phyloP scores from a whole-genome alignment of 2,329 filamentous ascomycete species.

The Alternaria atra region DNA sequence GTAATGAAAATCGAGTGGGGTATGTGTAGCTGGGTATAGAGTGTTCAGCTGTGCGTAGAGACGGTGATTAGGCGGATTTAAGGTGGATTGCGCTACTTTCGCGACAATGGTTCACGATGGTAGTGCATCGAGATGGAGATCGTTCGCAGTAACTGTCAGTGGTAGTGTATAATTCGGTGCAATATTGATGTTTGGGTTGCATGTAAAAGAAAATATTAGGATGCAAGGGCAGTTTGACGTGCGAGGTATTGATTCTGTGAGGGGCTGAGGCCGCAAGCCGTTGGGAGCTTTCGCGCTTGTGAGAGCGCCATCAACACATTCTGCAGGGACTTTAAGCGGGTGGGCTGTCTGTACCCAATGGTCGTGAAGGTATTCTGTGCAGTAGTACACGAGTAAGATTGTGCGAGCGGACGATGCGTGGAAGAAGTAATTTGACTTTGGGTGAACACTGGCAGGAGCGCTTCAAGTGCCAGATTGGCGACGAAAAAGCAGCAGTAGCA shows the following conservation, averaged over 20 bases:
- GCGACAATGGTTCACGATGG: background rate
- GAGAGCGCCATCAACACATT: background rate
- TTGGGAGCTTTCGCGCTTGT: constrained; percentile 6
- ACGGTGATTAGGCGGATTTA: background rate
- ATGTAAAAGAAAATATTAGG: background rate
- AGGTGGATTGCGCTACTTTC: background rate
- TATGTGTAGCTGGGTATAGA: background rate
- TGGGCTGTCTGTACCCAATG: background rate
- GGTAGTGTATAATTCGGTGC: background rate
- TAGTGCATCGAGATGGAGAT: background rate
- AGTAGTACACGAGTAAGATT: background rate
- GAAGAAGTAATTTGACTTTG: constrained; percentile 13
- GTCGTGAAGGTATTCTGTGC: background rate
- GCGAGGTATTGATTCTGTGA: background rate
- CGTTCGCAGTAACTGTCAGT: background rate
- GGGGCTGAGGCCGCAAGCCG: constrained; percentile 1
- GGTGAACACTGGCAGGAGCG: background rate
- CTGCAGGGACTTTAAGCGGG: constrained; percentile 13
- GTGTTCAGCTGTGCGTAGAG: background rate
- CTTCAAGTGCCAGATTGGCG: constrained; percentile 3
- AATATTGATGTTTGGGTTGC: background rate
- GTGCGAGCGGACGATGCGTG: background rate
- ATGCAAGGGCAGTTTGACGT: background rate
- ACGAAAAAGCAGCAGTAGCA: constrained; percentile 3
- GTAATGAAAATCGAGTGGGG: background rate